Percentiles rank a stretch among this genome's conserved stretches.
Evolutionary conservation across 352 stramenopile species (phyloP).

Genomic region (Pythium myriotylum): DNA sequence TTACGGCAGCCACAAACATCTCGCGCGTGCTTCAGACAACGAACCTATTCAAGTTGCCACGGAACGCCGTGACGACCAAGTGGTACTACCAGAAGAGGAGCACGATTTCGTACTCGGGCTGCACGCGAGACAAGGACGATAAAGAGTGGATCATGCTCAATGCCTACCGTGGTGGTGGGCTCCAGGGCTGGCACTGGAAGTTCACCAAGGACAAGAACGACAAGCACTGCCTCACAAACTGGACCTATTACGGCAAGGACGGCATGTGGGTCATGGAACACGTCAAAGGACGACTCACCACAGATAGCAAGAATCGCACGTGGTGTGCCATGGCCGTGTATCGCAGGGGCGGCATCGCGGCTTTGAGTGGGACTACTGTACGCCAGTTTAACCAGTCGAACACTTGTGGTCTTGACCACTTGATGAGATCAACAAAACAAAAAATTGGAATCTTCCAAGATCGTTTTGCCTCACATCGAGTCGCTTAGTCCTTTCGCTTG

Average conservation of each 20-base stretch:
- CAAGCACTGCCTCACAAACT: neutral
- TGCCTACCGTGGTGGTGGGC: neutral
- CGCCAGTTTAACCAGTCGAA: no score
- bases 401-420: no score
- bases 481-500: conserved; percentile 1
- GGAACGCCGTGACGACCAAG: no score
- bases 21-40: no score
- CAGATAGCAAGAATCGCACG: neutral
- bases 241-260: conserved; percentile 2
- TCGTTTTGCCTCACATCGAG: neutral
- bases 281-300: neutral
- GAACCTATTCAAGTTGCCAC: no score
- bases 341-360: neutral
- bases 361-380: conserved; percentile 1
- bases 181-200: neutral
- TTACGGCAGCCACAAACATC: no score
- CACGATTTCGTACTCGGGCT: no score
- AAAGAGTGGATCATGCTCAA: conserved; percentile 1
- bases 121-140: neutral
- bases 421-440: no score
- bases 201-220: neutral
- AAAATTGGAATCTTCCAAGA: no score
- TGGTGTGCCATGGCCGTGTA: conserved; percentile 4
- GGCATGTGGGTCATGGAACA: neutral
- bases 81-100: no score